These are phyloP conservation scores for Vitrella brassicaformis DNA, from an alignment of 73 alveolate species.

Conservation along the genomic window DNA sequence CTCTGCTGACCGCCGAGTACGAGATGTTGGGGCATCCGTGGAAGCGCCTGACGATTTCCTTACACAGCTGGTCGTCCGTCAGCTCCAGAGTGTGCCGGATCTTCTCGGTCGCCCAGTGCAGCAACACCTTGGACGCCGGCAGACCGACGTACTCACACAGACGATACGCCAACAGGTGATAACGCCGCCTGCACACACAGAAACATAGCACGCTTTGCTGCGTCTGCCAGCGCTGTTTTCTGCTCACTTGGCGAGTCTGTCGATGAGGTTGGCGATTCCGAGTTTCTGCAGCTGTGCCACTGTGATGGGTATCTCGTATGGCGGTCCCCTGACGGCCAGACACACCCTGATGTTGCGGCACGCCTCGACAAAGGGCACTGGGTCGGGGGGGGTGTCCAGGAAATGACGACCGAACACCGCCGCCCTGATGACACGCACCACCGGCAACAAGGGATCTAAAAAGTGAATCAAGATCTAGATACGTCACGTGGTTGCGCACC, in stretches of 20 bases:
- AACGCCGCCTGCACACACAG: no score
- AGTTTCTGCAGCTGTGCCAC: constrained; percentile 22
- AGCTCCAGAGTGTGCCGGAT: constrained; percentile 4
- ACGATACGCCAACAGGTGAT: constrained; percentile 16
- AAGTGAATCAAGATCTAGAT: no score
- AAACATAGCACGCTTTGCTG: no score
- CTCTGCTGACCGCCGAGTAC: neutral
- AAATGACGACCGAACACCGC: constrained; percentile 28
- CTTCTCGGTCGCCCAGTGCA: constrained; percentile 34
- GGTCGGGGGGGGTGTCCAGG: neutral
- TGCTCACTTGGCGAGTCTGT: no score
- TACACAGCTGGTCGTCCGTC: constrained; percentile 31
- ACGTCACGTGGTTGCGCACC: no score
- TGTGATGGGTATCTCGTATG: constrained; percentile 27
- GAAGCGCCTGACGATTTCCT: constrained; percentile 9
- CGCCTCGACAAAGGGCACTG: neutral
- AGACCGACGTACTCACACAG: constrained; percentile 33
- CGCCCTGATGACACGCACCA: neutral
- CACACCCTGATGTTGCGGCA: constrained; percentile 18
- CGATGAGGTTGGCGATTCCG: no score
- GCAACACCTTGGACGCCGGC: constrained; percentile 6
- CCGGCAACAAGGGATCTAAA: no score
- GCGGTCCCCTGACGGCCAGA: constrained; percentile 14
- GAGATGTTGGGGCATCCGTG: constrained; percentile 21
- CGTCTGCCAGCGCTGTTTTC: no score